These are phyloP conservation scores for Penicillium cinerascens DNA, from an alignment of 495 filamentous ascomycete species.

Conservation along the genomic window DNA sequence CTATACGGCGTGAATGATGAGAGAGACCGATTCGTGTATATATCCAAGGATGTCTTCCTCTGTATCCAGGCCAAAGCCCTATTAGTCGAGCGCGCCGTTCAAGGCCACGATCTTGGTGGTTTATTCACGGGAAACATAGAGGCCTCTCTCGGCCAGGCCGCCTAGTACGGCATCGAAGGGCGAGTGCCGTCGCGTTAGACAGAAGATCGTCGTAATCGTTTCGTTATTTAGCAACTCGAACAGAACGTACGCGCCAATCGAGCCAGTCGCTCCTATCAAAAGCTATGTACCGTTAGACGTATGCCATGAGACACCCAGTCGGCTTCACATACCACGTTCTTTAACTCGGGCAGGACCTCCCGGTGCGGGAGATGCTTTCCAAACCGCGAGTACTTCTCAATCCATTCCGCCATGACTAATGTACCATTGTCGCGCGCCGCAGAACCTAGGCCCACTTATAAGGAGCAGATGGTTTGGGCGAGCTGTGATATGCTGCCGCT, in stretches of 20 bases:
- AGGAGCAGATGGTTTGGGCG: slow-evolving; percentile 37
- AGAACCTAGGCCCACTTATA: no score
- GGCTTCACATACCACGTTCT: slow-evolving; percentile 39
- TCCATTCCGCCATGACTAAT: no score
- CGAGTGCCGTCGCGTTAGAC: slow-evolving; percentile 44
- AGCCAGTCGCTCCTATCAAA: slow-evolving; percentile 60
- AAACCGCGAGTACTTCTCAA: no score
- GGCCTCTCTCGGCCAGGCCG: slow-evolving; percentile 34
- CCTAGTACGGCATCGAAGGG: slow-evolving; percentile 24
- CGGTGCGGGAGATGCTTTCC: neutral
- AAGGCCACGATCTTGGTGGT: slow-evolving; percentile 38
- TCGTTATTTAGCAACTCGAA: slow-evolving; percentile 43
- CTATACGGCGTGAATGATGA: slow-evolving; percentile 59
- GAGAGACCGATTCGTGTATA: slow-evolving; percentile 40
- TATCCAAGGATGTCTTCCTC: slow-evolving; percentile 20
- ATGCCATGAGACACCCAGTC: no score
- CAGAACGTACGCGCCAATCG: slow-evolving; percentile 54
- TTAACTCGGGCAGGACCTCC: slow-evolving; percentile 17
- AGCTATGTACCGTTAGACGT: slow-evolving; percentile 33
- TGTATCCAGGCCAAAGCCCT: slow-evolving; percentile 40
- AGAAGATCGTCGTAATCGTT: slow-evolving; percentile 46
- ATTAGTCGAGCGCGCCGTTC: slow-evolving; percentile 34
- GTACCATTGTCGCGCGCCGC: no score
- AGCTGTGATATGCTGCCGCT: slow-evolving; percentile 43
- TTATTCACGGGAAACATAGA: slow-evolving; percentile 23